phyloP scores from a whole-genome alignment of 495 filamentous ascomycete genomes.

The Xylaria intraflava region DNA sequence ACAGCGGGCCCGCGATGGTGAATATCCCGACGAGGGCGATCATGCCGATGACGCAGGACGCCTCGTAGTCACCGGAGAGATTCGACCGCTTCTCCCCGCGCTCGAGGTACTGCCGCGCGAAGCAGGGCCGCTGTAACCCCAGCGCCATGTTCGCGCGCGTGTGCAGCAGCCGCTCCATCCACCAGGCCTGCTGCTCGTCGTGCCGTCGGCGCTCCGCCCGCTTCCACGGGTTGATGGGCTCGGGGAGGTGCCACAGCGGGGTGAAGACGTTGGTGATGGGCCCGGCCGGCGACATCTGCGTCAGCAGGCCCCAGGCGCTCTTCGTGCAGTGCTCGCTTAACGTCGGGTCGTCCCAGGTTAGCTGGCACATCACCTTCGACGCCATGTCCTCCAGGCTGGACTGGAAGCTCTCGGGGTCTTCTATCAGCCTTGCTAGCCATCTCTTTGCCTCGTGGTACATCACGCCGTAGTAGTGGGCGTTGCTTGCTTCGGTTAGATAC shows the following conservation, averaged over 20 bases:
- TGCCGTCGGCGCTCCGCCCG: conserved; percentile 33
- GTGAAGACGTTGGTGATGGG: conserved; percentile 40
- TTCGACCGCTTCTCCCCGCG: conserved; percentile 29
- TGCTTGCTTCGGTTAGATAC: conserved; percentile 33
- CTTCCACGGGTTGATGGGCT: conserved; percentile 36
- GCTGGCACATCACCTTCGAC: conserved; percentile 36
- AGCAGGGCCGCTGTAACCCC: conserved; percentile 29
- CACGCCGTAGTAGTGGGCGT: conserved; percentile 29
- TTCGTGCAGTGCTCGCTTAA: conserved; percentile 31
- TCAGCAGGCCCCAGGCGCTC: conserved; percentile 33
- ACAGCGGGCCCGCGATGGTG: conserved; percentile 36
- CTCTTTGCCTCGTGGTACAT: conserved; percentile 37
- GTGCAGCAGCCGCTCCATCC: conserved; percentile 26
- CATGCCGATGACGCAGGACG: conserved; percentile 36
- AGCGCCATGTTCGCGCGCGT: conserved; percentile 17
- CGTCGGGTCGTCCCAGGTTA: conserved; percentile 34
- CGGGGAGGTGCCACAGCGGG: conserved; percentile 35
- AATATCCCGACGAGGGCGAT: conserved; percentile 39
- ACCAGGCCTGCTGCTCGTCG: conserved; percentile 36
- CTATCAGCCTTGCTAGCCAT: conserved; percentile 32
- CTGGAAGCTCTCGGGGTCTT: conserved; percentile 33
- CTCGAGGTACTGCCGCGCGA: conserved; percentile 32
- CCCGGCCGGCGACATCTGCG: conserved; percentile 38
- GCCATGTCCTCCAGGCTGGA: conserved; percentile 36
- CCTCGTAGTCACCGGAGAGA: conserved; percentile 34